These are phyloP conservation scores for Penicillium coprophilum DNA, from an alignment of 495 filamentous ascomycete genomes.

Conservation along the genomic window DNA sequence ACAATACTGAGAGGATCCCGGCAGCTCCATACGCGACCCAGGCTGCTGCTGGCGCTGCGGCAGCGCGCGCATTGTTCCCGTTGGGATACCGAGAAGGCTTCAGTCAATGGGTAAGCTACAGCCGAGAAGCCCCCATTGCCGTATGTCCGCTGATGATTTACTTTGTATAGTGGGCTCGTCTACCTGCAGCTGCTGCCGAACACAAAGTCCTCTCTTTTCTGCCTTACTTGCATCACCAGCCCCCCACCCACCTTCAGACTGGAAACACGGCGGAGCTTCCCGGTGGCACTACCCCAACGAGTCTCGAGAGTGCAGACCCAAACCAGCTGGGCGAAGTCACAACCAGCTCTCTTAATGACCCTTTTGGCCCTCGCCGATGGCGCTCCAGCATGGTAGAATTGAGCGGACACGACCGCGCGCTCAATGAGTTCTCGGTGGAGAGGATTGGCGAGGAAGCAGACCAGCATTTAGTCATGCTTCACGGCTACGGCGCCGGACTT, in stretches of 20 bases:
- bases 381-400: conserved; percentile 80
- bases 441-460: conserved; percentile 71
- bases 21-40: conserved; percentile 38
- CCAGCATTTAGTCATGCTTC: conserved; percentile 92
- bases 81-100: conserved; percentile 89
- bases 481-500: conserved; percentile 93
- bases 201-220: conserved; percentile 86
- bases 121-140: background rate
- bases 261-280: conserved; percentile 49
- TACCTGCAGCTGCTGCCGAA: conserved; percentile 82
- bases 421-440: conserved; percentile 94
- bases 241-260: conserved; percentile 68
- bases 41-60: conserved; percentile 40
- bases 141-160: conserved; percentile 10
- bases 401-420: conserved; percentile 76
- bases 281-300: conserved; percentile 40
- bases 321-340: conserved; percentile 41
- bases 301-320: conserved; percentile 40
- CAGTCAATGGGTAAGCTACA: conserved; percentile 75
- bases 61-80: conserved; percentile 62
- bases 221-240: conserved; percentile 74
- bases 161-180: conserved; percentile 68
- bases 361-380: conserved; percentile 84
- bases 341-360: conserved; percentile 62
- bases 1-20: conserved; percentile 4